Evolutionary conservation across 139 green algal genomes (phyloP).

Genomic region (Dunaliella primolecta): DNA sequence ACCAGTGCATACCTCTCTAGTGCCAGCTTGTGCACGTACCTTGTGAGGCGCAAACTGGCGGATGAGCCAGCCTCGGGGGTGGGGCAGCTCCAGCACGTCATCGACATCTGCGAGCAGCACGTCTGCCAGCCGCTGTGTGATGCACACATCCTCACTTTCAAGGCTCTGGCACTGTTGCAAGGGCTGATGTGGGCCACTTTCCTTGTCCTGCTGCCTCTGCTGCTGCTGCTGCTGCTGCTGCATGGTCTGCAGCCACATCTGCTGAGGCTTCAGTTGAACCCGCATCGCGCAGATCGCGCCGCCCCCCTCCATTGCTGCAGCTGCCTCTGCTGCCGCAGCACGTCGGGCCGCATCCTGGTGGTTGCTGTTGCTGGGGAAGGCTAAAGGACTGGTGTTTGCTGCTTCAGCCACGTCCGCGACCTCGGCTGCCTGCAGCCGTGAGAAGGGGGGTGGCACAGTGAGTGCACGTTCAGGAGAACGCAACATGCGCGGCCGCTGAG

Average conservation of each 20-base stretch:
- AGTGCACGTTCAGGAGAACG: too few species aligned
- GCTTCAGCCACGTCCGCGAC: too few species aligned
- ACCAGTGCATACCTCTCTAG: too few species aligned
- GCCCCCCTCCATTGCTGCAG: neutral
- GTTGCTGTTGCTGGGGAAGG: too few species aligned
- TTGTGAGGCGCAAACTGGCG: neutral
- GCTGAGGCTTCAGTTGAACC: neutral
- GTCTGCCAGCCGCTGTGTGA: neutral
- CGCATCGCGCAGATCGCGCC: neutral
- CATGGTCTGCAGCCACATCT: neutral
- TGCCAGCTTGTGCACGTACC: too few species aligned
- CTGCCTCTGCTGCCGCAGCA: neutral
- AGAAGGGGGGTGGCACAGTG: too few species aligned
- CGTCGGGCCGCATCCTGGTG: too few species aligned
- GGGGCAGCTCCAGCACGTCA: neutral
- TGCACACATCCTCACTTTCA: neutral
- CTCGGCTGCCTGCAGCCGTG: too few species aligned
- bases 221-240: neutral
- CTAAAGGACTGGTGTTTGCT: too few species aligned
- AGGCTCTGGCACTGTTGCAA: neutral
- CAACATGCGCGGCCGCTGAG: too few species aligned
- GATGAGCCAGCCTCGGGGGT: neutral
- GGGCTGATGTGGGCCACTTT: neutral
- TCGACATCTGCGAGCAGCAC: neutral
- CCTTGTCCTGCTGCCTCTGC: neutral